Evolutionary conservation across 148 eudicot genomes (phyloP).

Genomic region (Rheum nobile): DNA sequence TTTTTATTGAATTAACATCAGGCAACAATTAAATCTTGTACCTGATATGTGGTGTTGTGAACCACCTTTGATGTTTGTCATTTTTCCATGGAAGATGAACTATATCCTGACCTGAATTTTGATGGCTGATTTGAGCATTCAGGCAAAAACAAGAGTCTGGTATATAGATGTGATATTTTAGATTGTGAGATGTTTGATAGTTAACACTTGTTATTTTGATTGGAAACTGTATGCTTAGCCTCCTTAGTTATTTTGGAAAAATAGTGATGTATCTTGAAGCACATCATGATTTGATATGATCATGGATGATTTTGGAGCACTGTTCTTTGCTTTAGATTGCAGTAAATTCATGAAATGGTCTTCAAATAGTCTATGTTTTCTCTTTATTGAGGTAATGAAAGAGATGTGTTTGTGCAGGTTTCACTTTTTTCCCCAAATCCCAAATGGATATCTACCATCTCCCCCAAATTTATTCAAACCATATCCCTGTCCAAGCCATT

Average conservation of each 20-base stretch:
- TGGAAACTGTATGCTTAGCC: neutral
- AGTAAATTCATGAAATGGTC: neutral
- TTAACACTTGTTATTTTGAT: neutral
- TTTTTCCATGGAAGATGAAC: neutral
- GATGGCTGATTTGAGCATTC: neutral
- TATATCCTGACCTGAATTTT: neutral
- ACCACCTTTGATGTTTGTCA: neutral
- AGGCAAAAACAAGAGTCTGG: neutral
- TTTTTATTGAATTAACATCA: neutral
- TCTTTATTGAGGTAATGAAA: neutral
- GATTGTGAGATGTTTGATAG: neutral
- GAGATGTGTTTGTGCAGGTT: neutral
- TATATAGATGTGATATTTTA: neutral
- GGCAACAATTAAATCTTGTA: neutral
- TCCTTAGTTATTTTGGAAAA: neutral
- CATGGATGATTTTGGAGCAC: neutral
- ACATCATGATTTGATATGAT: neutral
- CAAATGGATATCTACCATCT: neutral
- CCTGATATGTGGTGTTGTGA: neutral
- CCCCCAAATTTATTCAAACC: neutral
- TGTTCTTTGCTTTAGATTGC: neutral
- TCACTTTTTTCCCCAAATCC: conserved; percentile 3
- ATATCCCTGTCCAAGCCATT: neutral
- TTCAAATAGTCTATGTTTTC: neutral
- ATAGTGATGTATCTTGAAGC: neutral